phyloP scores from a whole-genome alignment of 495 filamentous ascomycete genomes.

The Talaromyces nanjingensis region DNA sequence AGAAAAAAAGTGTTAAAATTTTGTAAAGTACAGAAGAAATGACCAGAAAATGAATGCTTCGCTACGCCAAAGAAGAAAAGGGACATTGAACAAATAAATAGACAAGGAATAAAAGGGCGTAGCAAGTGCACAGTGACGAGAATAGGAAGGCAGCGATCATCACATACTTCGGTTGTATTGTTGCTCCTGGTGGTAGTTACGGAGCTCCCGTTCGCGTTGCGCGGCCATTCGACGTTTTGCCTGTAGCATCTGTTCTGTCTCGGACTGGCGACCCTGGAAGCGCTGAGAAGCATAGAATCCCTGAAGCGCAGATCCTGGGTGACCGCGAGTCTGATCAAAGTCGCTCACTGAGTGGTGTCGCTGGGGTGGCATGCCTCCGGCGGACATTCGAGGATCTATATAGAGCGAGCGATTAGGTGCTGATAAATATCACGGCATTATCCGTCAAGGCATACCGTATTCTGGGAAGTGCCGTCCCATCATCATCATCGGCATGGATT shows the following conservation, averaged over 20 bases:
- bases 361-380: constrained; percentile 28
- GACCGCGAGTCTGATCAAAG: constrained; percentile 67
- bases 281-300: constrained; percentile 92
- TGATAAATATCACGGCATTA: background rate
- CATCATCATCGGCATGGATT: constrained; percentile 71
- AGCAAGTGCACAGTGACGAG: constrained; percentile 20
- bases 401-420: constrained; percentile 2
- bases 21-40: constrained; percentile 45
- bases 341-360: constrained; percentile 85
- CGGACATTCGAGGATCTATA: constrained; percentile 45
- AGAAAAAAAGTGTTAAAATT: constrained; percentile 38
- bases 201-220: constrained; percentile 96
- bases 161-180: constrained; percentile 97
- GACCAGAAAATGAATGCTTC: constrained; percentile 8
- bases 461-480: constrained; percentile 53
- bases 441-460: constrained; percentile 37
- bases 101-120: constrained; percentile 24
- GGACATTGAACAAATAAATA: constrained; percentile 32
- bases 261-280: constrained; percentile 84
- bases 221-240: constrained; percentile 97
- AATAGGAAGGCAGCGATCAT: constrained; percentile 36
- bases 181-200: constrained; percentile 99
- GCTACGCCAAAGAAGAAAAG: constrained; percentile 32
- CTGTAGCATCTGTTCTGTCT: constrained; percentile 98
- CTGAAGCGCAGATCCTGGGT: constrained; percentile 75